phyloP scores from a whole-genome alignment of 1,284 basidiomycete species.

The Abortiporus biennis region DNA sequence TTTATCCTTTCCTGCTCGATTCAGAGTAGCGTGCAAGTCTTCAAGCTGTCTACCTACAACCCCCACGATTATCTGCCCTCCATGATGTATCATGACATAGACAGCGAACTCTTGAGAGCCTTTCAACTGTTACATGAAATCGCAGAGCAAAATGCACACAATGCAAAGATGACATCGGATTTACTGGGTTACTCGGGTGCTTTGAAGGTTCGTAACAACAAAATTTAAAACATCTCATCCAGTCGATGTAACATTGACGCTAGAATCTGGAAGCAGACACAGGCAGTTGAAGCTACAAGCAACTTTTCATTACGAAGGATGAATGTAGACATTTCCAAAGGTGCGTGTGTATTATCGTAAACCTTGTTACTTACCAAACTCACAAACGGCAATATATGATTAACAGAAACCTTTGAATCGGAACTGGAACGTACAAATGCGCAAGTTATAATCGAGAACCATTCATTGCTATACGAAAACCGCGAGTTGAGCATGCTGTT shows the following conservation, averaged over 20 bases:
- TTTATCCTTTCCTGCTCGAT: too few relatives aligned
- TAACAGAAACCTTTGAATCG: conserved; percentile 84
- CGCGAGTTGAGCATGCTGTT: conserved; percentile 84
- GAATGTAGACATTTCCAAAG: conserved; percentile 92
- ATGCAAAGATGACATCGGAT: conserved; percentile 71
- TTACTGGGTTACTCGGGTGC: conserved; percentile 71
- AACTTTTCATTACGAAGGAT: conserved; percentile 84
- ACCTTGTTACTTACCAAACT: conserved; percentile 4
- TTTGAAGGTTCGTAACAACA: conserved; percentile 73
- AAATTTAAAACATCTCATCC: too few relatives aligned
- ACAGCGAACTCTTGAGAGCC: conserved; percentile 66
- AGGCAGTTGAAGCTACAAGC: conserved; percentile 73
- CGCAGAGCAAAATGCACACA: conserved; percentile 81
- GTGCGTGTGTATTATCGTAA: conserved; percentile 29
- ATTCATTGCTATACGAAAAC: conserved; percentile 88
- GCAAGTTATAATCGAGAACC: conserved; percentile 91
- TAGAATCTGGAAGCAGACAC: too few relatives aligned
- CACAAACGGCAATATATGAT: too few relatives aligned
- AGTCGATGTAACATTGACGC: too few relatives aligned
- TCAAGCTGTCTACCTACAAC: conserved; percentile 4
- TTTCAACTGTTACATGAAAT: conserved; percentile 81
- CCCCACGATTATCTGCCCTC: conserved; percentile 6
- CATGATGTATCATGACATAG: conserved; percentile 40
- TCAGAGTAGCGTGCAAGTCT: too few relatives aligned
- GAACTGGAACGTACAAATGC: conserved; percentile 90